A percentile compares a stretch with the other conserved stretches of the same genome.
Conservation (phyloP, 306 rosid species). For the Rosa persica region DNA sequence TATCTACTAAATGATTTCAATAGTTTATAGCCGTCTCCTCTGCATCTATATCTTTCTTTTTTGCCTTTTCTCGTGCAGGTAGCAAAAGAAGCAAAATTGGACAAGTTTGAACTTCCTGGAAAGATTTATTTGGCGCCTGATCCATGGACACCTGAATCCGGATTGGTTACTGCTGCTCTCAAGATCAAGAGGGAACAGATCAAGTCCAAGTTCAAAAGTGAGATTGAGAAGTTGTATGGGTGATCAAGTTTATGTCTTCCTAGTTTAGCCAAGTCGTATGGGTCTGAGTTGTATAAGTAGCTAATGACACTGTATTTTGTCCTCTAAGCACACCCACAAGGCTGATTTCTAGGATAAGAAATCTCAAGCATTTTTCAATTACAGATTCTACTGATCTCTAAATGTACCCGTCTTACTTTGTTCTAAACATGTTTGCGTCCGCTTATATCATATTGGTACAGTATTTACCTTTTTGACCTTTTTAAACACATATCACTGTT, state of each 20-base stretch:
- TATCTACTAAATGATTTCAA: conserved; percentile 7
- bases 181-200: conserved; percentile 87
- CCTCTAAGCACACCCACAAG: not conserved
- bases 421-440: not conserved
- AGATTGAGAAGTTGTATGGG: conserved; percentile 62
- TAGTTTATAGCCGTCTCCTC: not conserved
- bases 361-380: not conserved
- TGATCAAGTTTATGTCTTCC: conserved; percentile 30
- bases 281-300: not conserved
- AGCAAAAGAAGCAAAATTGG: conserved; percentile 65
- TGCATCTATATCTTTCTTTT: not conserved
- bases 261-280: not conserved
- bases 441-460: not conserved
- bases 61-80: conserved; percentile 38
- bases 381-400: not conserved
- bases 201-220: conserved; percentile 70
- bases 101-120: conserved; percentile 73
- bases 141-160: conserved; percentile 92
- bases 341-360: not conserved
- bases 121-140: conserved; percentile 67
- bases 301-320: not conserved
- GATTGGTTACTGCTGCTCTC: conserved; percentile 89
- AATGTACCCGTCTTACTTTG: not conserved
- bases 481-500: no score
- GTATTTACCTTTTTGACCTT: no score